Evolutionary conservation across 768 basidiomycete species (phyloP), one percentile per base, ranked within the genome.

Genomic region (Suillus placidus): DNA sequence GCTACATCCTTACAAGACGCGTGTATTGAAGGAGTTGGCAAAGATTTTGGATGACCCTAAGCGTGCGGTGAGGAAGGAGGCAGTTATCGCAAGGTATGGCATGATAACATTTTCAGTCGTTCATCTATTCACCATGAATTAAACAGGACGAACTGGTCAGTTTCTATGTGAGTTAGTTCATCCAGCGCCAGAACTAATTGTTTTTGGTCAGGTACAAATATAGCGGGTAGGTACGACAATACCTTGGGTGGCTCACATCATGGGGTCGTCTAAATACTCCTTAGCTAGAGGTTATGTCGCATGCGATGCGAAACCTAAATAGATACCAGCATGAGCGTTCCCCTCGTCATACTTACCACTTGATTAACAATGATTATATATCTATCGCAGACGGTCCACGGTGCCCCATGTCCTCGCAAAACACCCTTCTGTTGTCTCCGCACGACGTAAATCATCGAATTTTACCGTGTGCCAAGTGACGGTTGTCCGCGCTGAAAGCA

Each of bases 41-140:
- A 87, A 83, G 67, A 86, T 84, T 5, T 77, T 99, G 56, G 97
- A 99, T 73, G 97, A 99, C 78, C 93, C 93, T n/a, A 91, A 90
- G 73, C 82, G 92, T 65, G 78, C 79, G 2, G 95, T 99, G 9
- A 83, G 97, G 62, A 89, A 87, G 71, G 93, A 92, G 71, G 97
- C 95, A 1, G 97, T 99, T 3, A 89, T 94, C 69, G 90, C 94
- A 40, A 72, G 90, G 84, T 83, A 69, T 35, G 78, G 62, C 51
- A 16, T 40, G 61, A 60, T 38, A 10, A 10, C 26, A 37, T 20
- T 61, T 35, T 38, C 13, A 9, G 47, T 3, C 5, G 10, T 8
- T 47, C 6, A 14, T 9, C 20, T n/a, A 10, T 51, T 70, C 34
- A 74, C n/a, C 32, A 60, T 20, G 12, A 35, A 49, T 52, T 58